Percentiles rank a stretch among this genome's conserved stretches.
phyloP scores from a whole-genome alignment of 2,329 filamentous ascomycete species.

The Paecilomyces sp. region DNA sequence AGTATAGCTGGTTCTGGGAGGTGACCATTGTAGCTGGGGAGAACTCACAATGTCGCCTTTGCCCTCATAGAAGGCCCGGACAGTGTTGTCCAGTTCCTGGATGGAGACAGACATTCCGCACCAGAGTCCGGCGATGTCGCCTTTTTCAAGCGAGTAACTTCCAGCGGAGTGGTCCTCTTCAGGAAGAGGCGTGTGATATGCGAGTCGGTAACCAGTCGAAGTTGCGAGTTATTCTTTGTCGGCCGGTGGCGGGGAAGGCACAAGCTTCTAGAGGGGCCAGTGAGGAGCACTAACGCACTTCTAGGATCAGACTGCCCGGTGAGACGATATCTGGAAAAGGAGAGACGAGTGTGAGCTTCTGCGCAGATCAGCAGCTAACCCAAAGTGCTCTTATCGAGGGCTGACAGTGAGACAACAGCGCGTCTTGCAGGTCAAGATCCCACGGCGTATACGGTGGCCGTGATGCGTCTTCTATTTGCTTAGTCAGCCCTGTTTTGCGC shows the following conservation, averaged over 20 bases:
- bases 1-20: not conserved
- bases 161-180: conserved; percentile 9
- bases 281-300: conserved; percentile 6
- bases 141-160: conserved; percentile 13
- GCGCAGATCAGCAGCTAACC: not conserved
- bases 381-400: not conserved
- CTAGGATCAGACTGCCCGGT: not conserved
- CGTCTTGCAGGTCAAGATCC: conserved; percentile 1
- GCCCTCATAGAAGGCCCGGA: conserved; percentile 96
- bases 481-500: conserved; percentile 2
- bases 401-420: conserved; percentile 4
- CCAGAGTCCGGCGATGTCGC: conserved; percentile 23
- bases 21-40: not conserved
- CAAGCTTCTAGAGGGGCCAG: not conserved
- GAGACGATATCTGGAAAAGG: not conserved
- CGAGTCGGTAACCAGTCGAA: not conserved
- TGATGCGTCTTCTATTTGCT: conserved; percentile 1
- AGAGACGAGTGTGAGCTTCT: not conserved
- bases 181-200: conserved; percentile 1
- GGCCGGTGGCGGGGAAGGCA: conserved; percentile 8
- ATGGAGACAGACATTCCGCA: conserved; percentile 62
- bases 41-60: conserved; percentile 78
- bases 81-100: conserved; percentile 90
- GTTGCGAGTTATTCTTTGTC: conserved; percentile 5
- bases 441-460: conserved; percentile 1